phyloP scores from a whole-genome alignment of 2,329 filamentous ascomycete genomes.

The Trichoderma sp. region DNA sequence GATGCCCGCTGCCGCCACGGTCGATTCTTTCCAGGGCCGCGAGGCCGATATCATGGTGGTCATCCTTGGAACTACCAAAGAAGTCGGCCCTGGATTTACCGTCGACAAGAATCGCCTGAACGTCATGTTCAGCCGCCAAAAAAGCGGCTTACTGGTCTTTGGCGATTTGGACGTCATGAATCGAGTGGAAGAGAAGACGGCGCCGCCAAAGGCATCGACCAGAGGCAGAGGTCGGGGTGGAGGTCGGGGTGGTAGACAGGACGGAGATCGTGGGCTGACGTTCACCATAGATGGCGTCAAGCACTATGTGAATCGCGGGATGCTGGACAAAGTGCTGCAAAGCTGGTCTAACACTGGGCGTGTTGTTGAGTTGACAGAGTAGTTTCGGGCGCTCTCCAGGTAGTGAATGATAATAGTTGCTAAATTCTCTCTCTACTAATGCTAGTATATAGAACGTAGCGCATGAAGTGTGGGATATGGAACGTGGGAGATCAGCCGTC shows the following conservation, averaged over 20 bases:
- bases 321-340: neutral
- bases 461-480: too few relatives aligned
- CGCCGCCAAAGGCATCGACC: too few relatives aligned
- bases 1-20: slow-evolving; percentile 24
- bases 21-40: slow-evolving; percentile 32
- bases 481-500: too few relatives aligned
- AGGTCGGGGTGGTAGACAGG: too few relatives aligned
- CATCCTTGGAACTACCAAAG: slow-evolving; percentile 28
- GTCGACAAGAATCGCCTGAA: neutral
- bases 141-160: too few relatives aligned
- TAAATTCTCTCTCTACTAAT: too few relatives aligned
- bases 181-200: neutral
- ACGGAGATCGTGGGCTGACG: too few relatives aligned
- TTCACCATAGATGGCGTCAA: neutral
- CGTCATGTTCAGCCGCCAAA: too few relatives aligned
- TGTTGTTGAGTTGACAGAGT: neutral
- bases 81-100: too few relatives aligned
- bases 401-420: too few relatives aligned
- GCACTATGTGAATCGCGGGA: neutral
- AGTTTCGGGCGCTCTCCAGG: too few relatives aligned
- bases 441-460: too few relatives aligned
- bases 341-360: neutral
- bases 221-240: neutral
- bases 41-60: slow-evolving; percentile 30
- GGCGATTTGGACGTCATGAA: neutral